Conservation (phyloP, 148 eudicot species). For the Chenopodium album region DNA sequence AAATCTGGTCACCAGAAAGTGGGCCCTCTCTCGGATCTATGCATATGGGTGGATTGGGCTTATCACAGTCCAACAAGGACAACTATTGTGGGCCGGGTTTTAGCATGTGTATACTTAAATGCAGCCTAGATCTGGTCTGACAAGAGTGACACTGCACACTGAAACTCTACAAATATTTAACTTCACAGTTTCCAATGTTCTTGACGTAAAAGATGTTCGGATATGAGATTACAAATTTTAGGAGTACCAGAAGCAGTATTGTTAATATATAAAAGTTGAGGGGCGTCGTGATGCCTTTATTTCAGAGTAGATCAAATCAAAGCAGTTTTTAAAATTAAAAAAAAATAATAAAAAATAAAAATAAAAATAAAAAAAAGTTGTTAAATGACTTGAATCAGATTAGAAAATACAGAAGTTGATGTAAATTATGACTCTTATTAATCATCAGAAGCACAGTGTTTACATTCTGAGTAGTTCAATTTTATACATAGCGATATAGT, state of each 20-base stretch:
- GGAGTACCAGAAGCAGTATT: no score
- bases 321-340: no score
- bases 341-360: no score
- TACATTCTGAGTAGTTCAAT: background rate
- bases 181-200: no score
- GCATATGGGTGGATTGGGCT: background rate
- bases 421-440: background rate
- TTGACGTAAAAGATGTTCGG: no score
- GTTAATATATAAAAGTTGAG: no score
- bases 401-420: background rate
- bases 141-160: background rate
- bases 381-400: background rate
- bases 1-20: background rate
- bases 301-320: no score
- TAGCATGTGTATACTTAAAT: background rate
- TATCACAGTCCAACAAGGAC: background rate
- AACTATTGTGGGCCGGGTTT: conserved; percentile 1
- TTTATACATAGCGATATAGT: background rate
- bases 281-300: no score
- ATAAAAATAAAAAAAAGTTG: no score
- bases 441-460: background rate
- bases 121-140: background rate
- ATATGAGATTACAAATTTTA: no score
- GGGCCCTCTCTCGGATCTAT: conserved; percentile 7
- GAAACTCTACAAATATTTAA: no score